Conservation (phyloP, 176 grass and related monocot species). For the Avena insularis region DNA sequence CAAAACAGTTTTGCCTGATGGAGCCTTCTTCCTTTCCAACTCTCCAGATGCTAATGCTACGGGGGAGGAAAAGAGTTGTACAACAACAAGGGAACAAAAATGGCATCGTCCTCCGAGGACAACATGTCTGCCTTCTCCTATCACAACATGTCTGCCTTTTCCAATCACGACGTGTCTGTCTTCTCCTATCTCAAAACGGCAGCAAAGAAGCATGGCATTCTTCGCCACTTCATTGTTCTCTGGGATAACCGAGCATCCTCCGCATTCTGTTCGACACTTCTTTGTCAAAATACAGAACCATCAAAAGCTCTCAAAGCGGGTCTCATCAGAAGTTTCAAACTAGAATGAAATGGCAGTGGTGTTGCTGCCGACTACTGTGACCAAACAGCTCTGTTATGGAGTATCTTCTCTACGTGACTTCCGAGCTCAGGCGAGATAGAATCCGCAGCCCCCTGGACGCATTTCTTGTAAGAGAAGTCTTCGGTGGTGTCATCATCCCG, state of each 20-base stretch:
- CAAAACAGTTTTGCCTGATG: neutral
- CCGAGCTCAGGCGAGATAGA: conserved; percentile 45
- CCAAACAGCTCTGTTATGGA: conserved; percentile 28
- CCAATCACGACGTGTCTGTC: conserved; percentile 11
- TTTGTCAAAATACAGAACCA: neutral
- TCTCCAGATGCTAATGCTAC: conserved; percentile 20
- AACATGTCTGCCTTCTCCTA: conserved; percentile 11
- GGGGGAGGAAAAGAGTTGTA: neutral
- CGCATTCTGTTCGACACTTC: neutral
- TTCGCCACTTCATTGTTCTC: neutral
- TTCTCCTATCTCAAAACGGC: neutral
- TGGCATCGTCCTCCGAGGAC: neutral
- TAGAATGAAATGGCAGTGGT: neutral
- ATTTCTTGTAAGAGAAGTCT: conserved; percentile 58
- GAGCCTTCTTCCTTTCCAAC: neutral
- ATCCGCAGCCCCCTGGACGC: conserved; percentile 48
- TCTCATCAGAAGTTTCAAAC: neutral
- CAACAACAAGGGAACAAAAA: neutral
- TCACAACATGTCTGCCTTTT: neutral
- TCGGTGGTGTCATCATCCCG: conserved; percentile 40
- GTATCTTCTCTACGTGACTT: conserved; percentile 42
- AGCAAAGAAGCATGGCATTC: neutral
- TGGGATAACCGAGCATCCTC: neutral
- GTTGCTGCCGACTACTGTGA: conserved; percentile 11
- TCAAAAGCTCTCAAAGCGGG: conserved; percentile 14